Evolutionary conservation across 2,329 filamentous ascomycete genomes (phyloP).

Genomic region (Botrytis tulipae): DNA sequence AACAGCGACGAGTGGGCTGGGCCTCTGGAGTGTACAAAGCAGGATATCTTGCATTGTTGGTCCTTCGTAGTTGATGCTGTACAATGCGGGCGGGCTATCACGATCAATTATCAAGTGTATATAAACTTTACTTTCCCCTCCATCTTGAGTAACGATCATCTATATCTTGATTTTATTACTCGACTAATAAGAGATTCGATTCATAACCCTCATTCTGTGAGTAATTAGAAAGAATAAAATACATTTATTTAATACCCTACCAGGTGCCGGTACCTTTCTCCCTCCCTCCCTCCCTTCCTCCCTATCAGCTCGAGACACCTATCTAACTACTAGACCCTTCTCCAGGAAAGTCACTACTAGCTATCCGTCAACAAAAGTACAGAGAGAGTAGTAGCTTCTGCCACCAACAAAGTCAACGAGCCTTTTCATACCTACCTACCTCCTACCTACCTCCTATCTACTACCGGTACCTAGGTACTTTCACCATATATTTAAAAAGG

Average conservation of each 20-base stretch:
- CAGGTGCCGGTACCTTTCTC: neutral
- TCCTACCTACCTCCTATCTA: too few species aligned
- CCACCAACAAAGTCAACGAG: neutral
- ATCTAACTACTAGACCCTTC: neutral
- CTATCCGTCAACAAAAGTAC: neutral
- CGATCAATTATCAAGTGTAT: neutral
- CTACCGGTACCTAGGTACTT: neutral
- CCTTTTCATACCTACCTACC: neutral
- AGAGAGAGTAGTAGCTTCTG: neutral
- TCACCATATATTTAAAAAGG: neutral
- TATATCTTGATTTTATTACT: neutral
- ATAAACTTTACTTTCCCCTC: constrained; percentile 6
- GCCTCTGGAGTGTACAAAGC: neutral
- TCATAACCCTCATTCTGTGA: neutral
- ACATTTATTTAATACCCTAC: neutral
- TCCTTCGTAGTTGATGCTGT: neutral
- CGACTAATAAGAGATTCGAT: neutral
- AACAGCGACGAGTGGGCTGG: neutral
- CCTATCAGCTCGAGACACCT: neutral
- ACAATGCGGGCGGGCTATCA: neutral
- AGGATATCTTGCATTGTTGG: neutral
- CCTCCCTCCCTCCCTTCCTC: too few species aligned
- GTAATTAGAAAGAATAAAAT: neutral
- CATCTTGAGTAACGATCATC: constrained; percentile 10
- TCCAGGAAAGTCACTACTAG: neutral